A percentile compares a stretch with the other conserved stretches of the same genome.
These are phyloP conservation scores for Globisporangium paddicum DNA, from an alignment of 352 stramenopile species.

Conservation along the genomic window DNA sequence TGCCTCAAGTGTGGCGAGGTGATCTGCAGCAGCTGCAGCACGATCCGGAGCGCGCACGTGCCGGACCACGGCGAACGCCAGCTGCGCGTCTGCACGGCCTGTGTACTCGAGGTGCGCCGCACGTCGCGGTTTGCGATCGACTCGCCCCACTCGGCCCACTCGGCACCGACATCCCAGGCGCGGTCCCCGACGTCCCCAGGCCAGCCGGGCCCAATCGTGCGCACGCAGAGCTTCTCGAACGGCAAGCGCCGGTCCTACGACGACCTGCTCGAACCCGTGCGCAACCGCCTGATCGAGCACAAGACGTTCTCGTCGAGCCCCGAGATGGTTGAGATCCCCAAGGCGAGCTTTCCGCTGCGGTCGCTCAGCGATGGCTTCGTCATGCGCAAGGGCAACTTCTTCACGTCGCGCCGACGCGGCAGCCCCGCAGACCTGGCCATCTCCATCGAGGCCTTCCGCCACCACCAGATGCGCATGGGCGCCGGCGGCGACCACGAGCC, in stretches of 20 bases:
- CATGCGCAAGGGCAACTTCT: slow-evolving; percentile 60
- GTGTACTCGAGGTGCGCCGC: slow-evolving; percentile 65
- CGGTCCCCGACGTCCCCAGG: neutral
- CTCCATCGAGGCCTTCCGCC: slow-evolving; percentile 69
- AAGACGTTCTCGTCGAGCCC: slow-evolving; percentile 64
- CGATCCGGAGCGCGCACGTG: slow-evolving; percentile 55
- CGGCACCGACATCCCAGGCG: neutral
- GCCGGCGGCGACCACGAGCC: slow-evolving; percentile 30
- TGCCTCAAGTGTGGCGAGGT: slow-evolving; percentile 82
- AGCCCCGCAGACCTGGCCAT: slow-evolving; percentile 70
- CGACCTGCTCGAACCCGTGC: slow-evolving; percentile 67
- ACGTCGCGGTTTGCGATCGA: slow-evolving; percentile 30
- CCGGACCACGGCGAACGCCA: slow-evolving; percentile 68
- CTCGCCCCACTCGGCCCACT: slow-evolving; percentile 10
- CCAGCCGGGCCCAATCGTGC: neutral
- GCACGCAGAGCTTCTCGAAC: slow-evolving; percentile 48
- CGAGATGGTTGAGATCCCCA: slow-evolving; percentile 37
- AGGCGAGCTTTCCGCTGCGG: slow-evolving; percentile 54
- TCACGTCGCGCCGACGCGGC: slow-evolving; percentile 54
- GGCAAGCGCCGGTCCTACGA: slow-evolving; percentile 66
- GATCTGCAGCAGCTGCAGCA: slow-evolving; percentile 75
- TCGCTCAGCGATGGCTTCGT: slow-evolving; percentile 79
- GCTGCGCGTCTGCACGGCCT: slow-evolving; percentile 75
- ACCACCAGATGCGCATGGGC: slow-evolving; percentile 59
- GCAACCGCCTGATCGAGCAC: slow-evolving; percentile 74